Percentiles rank a stretch among this genome's conserved stretches.
These are phyloP conservation scores for Parastagonospora avenae DNA, from an alignment of 2,329 filamentous ascomycete genomes.

Conservation along the genomic window DNA sequence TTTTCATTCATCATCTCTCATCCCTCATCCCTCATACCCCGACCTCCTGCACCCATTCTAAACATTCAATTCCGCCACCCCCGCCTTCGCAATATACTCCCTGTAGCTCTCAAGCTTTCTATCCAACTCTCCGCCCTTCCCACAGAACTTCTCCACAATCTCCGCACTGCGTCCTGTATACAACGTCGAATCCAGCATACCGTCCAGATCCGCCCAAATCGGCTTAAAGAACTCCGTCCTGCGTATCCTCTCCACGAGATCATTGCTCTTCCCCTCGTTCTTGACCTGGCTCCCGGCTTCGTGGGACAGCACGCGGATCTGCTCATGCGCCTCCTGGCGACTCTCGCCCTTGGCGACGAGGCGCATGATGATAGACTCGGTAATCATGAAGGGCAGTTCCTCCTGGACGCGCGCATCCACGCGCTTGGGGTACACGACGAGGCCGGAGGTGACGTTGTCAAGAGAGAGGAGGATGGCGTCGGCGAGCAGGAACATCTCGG, in stretches of 20 bases:
- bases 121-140: slow-evolving; percentile 18
- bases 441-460: slow-evolving; percentile 73
- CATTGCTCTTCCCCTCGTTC: slow-evolving; percentile 75
- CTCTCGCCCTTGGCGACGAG: slow-evolving; percentile 72
- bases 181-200: slow-evolving; percentile 66
- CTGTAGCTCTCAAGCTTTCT: slow-evolving; percentile 57
- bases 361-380: slow-evolving; percentile 65
- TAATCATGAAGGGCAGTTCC: slow-evolving; percentile 88
- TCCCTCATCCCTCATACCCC: too few relatives aligned
- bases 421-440: slow-evolving; percentile 77
- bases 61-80: slow-evolving; percentile 41
- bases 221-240: slow-evolving; percentile 73
- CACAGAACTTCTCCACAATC: slow-evolving; percentile 33
- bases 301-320: slow-evolving; percentile 80
- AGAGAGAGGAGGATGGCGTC: slow-evolving; percentile 68
- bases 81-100: slow-evolving; percentile 49
- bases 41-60: slow-evolving; percentile 1
- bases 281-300: slow-evolving; percentile 75
- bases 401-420: slow-evolving; percentile 68
- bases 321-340: slow-evolving; percentile 83
- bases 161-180: slow-evolving; percentile 61
- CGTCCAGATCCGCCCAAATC: slow-evolving; percentile 71
- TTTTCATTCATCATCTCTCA: too few relatives aligned
- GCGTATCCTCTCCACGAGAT: slow-evolving; percentile 79
- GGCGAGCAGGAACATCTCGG: slow-evolving; percentile 55